Percentiles rank a stretch among this genome's conserved stretches.
These are phyloP conservation scores for Irpex lacteus DNA, from an alignment of 1,284 basidiomycete genomes.

Conservation along the genomic window DNA sequence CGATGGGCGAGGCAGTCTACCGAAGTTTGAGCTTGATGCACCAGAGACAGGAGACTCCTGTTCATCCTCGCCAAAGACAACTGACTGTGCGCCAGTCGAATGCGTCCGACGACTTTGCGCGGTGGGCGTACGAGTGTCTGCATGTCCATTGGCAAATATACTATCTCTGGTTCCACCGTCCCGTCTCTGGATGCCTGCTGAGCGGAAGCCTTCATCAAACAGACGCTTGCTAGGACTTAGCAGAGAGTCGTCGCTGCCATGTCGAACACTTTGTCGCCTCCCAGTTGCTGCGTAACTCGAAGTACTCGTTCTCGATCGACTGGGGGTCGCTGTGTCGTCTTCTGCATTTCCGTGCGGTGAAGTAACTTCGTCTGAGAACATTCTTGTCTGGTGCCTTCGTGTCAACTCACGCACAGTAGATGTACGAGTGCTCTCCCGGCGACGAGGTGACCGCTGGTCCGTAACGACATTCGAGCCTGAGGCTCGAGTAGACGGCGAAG, in stretches of 20 bases:
- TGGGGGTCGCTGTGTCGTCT: conserved; percentile 16
- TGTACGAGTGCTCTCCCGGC: conserved; percentile 32
- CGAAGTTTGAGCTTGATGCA: neutral
- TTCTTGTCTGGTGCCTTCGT: conserved; percentile 48
- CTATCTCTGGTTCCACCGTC: conserved; percentile 31
- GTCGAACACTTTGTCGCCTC: conserved; percentile 48
- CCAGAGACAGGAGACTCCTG: conserved; percentile 10
- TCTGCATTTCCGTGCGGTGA: conserved; percentile 26
- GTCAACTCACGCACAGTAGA: conserved; percentile 46
- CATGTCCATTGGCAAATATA: conserved; percentile 30
- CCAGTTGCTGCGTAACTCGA: conserved; percentile 21
- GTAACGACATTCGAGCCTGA: conserved; percentile 3
- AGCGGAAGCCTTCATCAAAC: conserved; percentile 65
- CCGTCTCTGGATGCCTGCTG: conserved; percentile 57
- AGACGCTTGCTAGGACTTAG: conserved; percentile 52
- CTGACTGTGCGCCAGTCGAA: conserved; percentile 8
- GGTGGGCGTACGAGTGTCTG: neutral
- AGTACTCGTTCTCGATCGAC: conserved; percentile 5
- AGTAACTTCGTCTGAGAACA: conserved; percentile 40
- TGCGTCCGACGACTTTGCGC: conserved; percentile 7
- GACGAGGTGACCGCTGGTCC: conserved; percentile 27
- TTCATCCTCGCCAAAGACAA: conserved; percentile 4
- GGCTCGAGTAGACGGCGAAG: conserved; percentile 22
- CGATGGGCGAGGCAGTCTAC: neutral
- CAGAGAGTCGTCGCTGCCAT: conserved; percentile 65